Evolutionary conservation across 208 protist genomes (phyloP), one percentile per base, ranked within the genome.

Genomic region (Leishmania braziliensis): DNA sequence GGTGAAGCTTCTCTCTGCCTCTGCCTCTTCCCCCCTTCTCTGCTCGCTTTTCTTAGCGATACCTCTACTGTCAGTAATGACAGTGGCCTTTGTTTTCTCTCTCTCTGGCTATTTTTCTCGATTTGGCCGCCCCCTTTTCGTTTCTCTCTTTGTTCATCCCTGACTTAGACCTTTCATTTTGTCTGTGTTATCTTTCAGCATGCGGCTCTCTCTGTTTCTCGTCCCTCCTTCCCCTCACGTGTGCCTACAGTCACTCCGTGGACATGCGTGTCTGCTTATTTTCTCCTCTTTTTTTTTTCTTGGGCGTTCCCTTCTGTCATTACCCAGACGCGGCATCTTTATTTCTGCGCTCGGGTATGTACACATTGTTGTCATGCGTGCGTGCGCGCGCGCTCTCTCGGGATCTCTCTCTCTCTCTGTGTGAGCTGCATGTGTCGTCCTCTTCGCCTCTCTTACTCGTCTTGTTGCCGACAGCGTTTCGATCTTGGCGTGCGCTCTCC

Each of bases 1-100:
- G 12, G n/a, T 84, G 16, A n/a, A 26, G 51, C 60, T 54, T 83
- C 46, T 16, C 36, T 78, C 74, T 75, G 29, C 74, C 79, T 75
- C 66, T 76, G 20, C 53, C 33, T 75, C 33, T 75, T 48, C 50
- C 39, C 58, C 29, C 53, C 3, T 75, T 39, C 56, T 46, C 43
- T 46, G 43, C 43, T 46, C 43, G 43, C n/a, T 77, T 77, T 46
- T 66, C 51, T 58, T 82, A 66, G 16, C 50, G 63, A 33, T 84
- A 29, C 18, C 20, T 46, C 66, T 33, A 16, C 16, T 71, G n/a
- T 33, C 2, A 14, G 66, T 29, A 26, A 4, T 62, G 56, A 6
- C 23, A 16, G 66, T 29, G 39, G 5, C 43, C 33, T 63, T 56
- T n/a, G 10, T 72, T 39, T 80, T 54, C 43, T 46, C 43, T 46